Base-by-base conservation (phyloP, 257 asterid genomes). In the Forsythia viridissima region DNA sequence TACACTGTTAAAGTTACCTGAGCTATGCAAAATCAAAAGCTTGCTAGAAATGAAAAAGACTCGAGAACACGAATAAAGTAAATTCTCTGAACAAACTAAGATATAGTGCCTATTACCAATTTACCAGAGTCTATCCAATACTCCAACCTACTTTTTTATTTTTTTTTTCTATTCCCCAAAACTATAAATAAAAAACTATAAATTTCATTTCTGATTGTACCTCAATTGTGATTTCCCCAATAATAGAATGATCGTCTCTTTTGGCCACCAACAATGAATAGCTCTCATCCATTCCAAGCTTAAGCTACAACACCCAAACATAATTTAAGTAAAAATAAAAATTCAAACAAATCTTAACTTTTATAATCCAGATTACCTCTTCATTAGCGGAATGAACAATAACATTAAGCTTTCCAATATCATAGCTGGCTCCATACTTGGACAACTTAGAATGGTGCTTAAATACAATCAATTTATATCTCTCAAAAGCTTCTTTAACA, bases 221-320 rank as follows among this genome's bases (percentile, higher is more conserved):
- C 98, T 93, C 98, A 74, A 94, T 90, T 3, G 91, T 88, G 70
- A 86, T 80, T 21, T 79, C 94, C 21, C 90, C 95, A 42, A 91
- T 80, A 68, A 94, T 84, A 4, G 99, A 94, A 41, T 71, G 88
- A 68, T 76, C 89, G 38, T 88, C 89, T 12, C 75, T 76, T 76
- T 84, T 87, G 3, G 91, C 87, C 86, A 90, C 96, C 80, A 88
- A 80, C 81, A 93, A 82, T 21, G 98, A 81, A 81, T 94, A 94
- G 86, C 95, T 94, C 90, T 94, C 99, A 71, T 94, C 99, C 51
- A 89, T 91, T 69, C 97, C 99, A 70, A 94, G 96, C 82, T 90
- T 91, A 77, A 94, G 88, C 98, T 94, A 76, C 76, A 82, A 76
- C 63, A 59, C 41, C 70, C 77, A 44, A 68, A 66, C 7, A 73